Conservation (phyloP, 2,329 filamentous ascomycete species). For the Myotisia sp. region DNA sequence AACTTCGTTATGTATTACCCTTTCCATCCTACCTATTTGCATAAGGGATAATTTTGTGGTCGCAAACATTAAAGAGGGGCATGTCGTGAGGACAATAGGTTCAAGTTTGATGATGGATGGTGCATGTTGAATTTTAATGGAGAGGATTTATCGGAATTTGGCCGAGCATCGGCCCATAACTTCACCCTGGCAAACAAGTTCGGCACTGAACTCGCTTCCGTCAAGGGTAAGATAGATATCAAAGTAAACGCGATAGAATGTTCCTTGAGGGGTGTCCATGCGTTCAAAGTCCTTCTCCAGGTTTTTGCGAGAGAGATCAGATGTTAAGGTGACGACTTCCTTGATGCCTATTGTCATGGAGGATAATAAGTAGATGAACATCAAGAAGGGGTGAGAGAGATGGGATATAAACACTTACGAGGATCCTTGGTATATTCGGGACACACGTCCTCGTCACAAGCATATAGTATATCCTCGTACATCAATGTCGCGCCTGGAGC, state of each 20-base stretch:
- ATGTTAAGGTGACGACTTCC: slow-evolving; percentile 94
- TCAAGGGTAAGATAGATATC: slow-evolving; percentile 80
- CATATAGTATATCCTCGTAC: slow-evolving; percentile 98
- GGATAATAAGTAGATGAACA: slow-evolving; percentile 1
- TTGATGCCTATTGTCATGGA: slow-evolving; percentile 60
- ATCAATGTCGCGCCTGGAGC: slow-evolving; percentile 93
- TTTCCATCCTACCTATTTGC: neutral
- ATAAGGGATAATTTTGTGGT: neutral
- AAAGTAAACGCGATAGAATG: slow-evolving; percentile 67
- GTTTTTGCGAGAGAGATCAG: slow-evolving; percentile 92
- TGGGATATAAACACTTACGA: slow-evolving; percentile 49
- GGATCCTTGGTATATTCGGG: slow-evolving; percentile 99
- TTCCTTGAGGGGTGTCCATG: slow-evolving; percentile 96
- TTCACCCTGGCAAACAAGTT: slow-evolving; percentile 96
- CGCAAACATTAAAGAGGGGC: neutral
- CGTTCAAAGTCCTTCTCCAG: slow-evolving; percentile 98
- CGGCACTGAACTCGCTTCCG: slow-evolving; percentile 93
- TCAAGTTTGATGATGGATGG: too few relatives aligned
- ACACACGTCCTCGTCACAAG: slow-evolving; percentile 94
- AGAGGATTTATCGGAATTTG: slow-evolving; percentile 50
- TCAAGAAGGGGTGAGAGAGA: neutral
- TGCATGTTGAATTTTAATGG: neutral
- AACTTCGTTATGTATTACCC: neutral
- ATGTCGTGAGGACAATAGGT: too few relatives aligned
- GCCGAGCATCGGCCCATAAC: slow-evolving; percentile 96